phyloP scores from a whole-genome alignment of 1,139 yeast species.

The Hansenula lynferdii region DNA sequence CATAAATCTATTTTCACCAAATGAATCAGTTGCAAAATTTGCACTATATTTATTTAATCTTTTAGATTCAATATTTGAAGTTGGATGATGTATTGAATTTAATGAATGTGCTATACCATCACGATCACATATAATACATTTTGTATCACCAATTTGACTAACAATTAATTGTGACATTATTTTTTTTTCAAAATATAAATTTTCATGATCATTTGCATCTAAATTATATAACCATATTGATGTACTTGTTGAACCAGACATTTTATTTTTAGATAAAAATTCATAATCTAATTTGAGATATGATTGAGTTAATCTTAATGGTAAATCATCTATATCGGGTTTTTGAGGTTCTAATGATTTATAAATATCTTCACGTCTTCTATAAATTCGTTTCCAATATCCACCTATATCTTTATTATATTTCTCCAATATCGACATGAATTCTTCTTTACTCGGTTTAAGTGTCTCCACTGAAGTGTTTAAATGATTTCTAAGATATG shows the following conservation, averaged over 20 bases:
- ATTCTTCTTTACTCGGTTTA: constrained; percentile 23
- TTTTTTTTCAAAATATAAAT: constrained; percentile 64
- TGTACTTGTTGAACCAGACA: constrained; percentile 84
- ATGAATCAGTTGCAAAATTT: constrained; percentile 79
- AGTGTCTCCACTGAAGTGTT: constrained; percentile 51
- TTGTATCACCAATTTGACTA: constrained; percentile 94
- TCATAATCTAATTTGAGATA: constrained; percentile 57
- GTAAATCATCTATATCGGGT: constrained; percentile 45
- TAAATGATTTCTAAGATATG: constrained; percentile 49
- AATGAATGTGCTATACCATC: constrained; percentile 75
- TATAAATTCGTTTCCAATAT: constrained; percentile 81
- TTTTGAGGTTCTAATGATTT: constrained; percentile 36
- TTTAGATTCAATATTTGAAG: constrained; percentile 71
- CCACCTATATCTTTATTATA: constrained; percentile 67
- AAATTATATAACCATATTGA: constrained; percentile 59
- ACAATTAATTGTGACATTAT: constrained; percentile 69
- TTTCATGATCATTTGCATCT: constrained; percentile 30
- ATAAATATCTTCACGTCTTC: constrained; percentile 41
- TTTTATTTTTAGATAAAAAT: constrained; percentile 25
- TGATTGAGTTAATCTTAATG: constrained; percentile 55
- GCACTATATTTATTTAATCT: constrained; percentile 70
- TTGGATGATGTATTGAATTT: constrained; percentile 83
- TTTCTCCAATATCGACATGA: constrained; percentile 39
- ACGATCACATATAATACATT: constrained; percentile 76
- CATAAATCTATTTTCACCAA: constrained; percentile 82